Percentiles rank a stretch among this genome's conserved stretches.
These are phyloP conservation scores for Hanseniaspora pseudoguilliermondii DNA, from an alignment of 805 yeast genomes.

Conservation along the genomic window DNA sequence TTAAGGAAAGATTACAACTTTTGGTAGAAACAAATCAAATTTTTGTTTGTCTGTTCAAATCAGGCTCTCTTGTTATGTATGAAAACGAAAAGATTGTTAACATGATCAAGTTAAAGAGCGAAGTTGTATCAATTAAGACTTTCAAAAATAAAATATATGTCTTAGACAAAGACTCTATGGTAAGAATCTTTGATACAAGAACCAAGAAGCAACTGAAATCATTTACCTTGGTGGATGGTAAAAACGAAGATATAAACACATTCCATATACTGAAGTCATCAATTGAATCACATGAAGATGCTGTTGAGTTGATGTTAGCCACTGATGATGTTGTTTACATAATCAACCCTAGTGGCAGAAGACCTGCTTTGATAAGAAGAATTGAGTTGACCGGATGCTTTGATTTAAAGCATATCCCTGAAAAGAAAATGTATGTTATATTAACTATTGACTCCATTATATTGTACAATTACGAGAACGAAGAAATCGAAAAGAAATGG, in stretches of 20 bases:
- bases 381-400: constrained; percentile 18
- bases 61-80: constrained; percentile 25
- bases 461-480: constrained; percentile 8
- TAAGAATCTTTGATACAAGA: constrained; percentile 25
- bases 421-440: constrained; percentile 16
- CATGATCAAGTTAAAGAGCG: constrained; percentile 27
- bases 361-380: constrained; percentile 22
- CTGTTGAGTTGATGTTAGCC: constrained; percentile 21
- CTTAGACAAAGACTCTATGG: constrained; percentile 24
- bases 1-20: background rate
- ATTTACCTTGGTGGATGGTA: constrained; percentile 26
- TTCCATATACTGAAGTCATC: constrained; percentile 20
- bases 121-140: constrained; percentile 29
- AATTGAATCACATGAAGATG: constrained; percentile 8
- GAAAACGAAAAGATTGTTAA: constrained; percentile 28
- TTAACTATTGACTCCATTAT: constrained; percentile 17
- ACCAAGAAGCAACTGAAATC: constrained; percentile 28
- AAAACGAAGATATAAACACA: constrained; percentile 22
- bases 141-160: constrained; percentile 27
- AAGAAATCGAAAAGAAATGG: constrained; percentile 19
- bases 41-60: constrained; percentile 23
- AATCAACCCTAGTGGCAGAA: constrained; percentile 43
- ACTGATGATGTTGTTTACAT: constrained; percentile 40
- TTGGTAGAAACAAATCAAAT: constrained; percentile 17
- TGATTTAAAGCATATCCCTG: constrained; percentile 17